Evolutionary conservation across 331 rosid species (phyloP).

Genomic region (Spiraea crenata): DNA sequence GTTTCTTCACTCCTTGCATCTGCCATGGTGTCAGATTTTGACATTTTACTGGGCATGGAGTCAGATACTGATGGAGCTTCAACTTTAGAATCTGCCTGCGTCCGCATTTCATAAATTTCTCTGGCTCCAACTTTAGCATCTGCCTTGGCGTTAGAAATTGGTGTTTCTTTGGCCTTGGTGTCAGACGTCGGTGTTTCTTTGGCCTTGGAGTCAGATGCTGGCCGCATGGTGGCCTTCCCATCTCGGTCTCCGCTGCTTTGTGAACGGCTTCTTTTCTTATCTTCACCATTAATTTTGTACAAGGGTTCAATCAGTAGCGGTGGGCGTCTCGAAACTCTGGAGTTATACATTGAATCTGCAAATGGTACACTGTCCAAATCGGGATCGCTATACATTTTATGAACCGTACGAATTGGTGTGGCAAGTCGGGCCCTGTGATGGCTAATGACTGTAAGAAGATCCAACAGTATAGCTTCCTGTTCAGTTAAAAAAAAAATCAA

Average conservation of each 20-base stretch:
- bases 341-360: conserved; percentile 53
- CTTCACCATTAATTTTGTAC: conserved; percentile 65
- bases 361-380: conserved; percentile 72
- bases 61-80: conserved; percentile 36
- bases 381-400: conserved; percentile 61
- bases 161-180: conserved; percentile 19
- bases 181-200: conserved; percentile 39
- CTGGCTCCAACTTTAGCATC: conserved; percentile 38
- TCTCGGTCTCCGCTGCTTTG: conserved; percentile 58
- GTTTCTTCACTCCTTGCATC: conserved; percentile 39
- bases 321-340: conserved; percentile 61
- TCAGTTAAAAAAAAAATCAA: conserved; percentile 18
- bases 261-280: conserved; percentile 48
- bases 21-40: conserved; percentile 37
- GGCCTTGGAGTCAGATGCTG: conserved; percentile 40
- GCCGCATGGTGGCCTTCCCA: conserved; percentile 38
- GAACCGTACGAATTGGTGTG: conserved; percentile 92
- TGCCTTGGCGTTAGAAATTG: background rate
- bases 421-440: conserved; percentile 97
- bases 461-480: conserved; percentile 85
- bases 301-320: conserved; percentile 67
- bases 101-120: too few relatives aligned
- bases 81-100: conserved; percentile 32
- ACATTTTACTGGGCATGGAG: conserved; percentile 39
- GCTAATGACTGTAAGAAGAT: conserved; percentile 93